These are phyloP conservation scores for Rhizopus stolonifer DNA, from an alignment of 371 early-diverging fungal genomes.

Conservation along the genomic window DNA sequence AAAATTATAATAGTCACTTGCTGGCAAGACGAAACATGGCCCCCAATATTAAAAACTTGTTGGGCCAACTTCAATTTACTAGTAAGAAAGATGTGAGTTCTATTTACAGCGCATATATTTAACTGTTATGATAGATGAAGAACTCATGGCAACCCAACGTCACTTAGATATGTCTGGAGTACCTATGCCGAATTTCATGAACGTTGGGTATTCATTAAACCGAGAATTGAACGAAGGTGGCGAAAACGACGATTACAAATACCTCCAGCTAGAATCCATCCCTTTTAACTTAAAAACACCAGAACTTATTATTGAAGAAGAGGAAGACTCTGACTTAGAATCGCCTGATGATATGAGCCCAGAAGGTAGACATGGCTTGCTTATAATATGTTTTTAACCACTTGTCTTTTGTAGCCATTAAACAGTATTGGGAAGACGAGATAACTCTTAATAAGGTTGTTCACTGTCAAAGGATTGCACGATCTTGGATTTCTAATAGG, in stretches of 20 bases:
- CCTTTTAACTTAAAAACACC: conserved; percentile 20
- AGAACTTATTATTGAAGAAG: conserved; percentile 51
- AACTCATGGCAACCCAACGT: conserved; percentile 80
- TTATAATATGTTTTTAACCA: neutral
- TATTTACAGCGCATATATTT: neutral
- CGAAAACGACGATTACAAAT: conserved; percentile 19
- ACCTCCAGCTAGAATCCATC: neutral
- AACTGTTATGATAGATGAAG: conserved; percentile 59
- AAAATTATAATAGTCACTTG: conserved; percentile 67
- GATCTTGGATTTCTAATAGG: conserved; percentile 49
- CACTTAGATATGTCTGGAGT: conserved; percentile 81
- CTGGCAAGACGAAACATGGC: conserved; percentile 83
- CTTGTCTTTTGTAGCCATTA: neutral
- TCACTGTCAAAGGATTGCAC: conserved; percentile 57
- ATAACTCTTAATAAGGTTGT: conserved; percentile 35
- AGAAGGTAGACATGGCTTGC: neutral
- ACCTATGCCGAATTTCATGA: conserved; percentile 81
- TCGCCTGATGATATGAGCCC: neutral
- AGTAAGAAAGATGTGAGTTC: conserved; percentile 38
- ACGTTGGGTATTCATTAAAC: conserved; percentile 69
- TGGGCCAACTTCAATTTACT: conserved; percentile 91
- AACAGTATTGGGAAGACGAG: conserved; percentile 26
- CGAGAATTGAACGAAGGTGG: conserved; percentile 55
- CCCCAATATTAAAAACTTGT: conserved; percentile 88
- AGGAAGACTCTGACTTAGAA: conserved; percentile 4